Base-by-base conservation (phyloP, 495 filamentous ascomycete genomes). In the Elasticomyces elasticus region DNA sequence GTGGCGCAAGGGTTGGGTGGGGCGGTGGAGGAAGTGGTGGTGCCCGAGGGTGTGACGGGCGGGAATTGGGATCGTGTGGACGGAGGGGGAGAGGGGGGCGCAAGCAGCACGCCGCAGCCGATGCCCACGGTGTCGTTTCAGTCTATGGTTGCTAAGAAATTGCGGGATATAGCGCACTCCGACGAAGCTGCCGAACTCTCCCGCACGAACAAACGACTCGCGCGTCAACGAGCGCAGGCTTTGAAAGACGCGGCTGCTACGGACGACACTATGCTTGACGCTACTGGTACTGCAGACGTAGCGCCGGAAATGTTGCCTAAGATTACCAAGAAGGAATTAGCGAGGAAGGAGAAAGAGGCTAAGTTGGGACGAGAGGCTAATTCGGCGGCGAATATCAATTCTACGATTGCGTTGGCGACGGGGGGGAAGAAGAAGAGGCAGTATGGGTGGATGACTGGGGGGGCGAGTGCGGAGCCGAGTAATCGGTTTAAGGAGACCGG, bases 241-340 rank as follows among this genome's bases (percentile, higher is more conserved):
- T 71, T 40, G 56, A 55, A 15, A n/a, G n/a, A n/a, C n/a, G 33
- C 47, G 24, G 37, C 38, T 20, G 24, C 50, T 10, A 4, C 28
- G 27, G 25, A 13, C 9, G 17, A 51, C 42, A 23, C 7, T 33
- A 45, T 22, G 11, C 12, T n/a, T 24, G 25, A 27, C 2, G 17
- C 57, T 24, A 19, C 0, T 27, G 40, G n/a, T 24, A 33, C 47
- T 5, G 44, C 40, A 11, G 19, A 73, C 26, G 65, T 57, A 5
- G 47, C 49, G 17, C 44, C 57, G 12, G 4, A 41, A 1, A 33
- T 47, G 5, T 42, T 51, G 23, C 49, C 57, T 9, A 78, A 79
- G 49, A 56, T 69, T 43, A 76, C 74, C 49, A 83, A 81, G 59
- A 76, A 79, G 20, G 66, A 79, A 26, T 71, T 70, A 23, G 79